These are phyloP conservation scores for Mycocentrospora acerina DNA, from an alignment of 2,329 filamentous ascomycete genomes.

Conservation along the genomic window DNA sequence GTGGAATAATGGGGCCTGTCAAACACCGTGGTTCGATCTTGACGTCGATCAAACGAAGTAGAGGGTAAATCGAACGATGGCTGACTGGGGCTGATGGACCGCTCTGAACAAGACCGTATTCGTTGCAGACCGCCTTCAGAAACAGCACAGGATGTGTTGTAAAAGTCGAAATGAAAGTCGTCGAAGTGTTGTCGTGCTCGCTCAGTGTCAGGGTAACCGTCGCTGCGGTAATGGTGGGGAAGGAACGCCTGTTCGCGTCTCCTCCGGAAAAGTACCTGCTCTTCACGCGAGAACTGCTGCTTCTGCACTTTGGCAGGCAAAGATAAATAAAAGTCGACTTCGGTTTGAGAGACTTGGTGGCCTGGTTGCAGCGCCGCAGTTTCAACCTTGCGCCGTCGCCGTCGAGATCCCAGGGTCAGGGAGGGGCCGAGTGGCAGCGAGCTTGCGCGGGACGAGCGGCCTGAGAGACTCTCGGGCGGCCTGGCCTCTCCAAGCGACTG, in stretches of 20 bases:
- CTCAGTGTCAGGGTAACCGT: constrained; percentile 4
- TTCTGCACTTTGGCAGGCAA: constrained; percentile 73
- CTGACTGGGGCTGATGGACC: constrained; percentile 21
- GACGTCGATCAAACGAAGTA: constrained; percentile 1
- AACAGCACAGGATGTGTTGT: constrained; percentile 6
- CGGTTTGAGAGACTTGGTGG: constrained; percentile 51
- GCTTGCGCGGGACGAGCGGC: constrained; percentile 26
- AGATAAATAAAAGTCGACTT: constrained; percentile 68
- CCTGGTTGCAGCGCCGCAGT: constrained; percentile 21
- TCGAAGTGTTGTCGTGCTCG: constrained; percentile 31
- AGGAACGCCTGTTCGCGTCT: constrained; percentile 22
- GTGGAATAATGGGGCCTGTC: constrained; percentile 1
- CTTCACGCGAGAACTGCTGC: constrained; percentile 70
- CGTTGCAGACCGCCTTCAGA: constrained; percentile 16
- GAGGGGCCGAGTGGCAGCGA: constrained; percentile 22
- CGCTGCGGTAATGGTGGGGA: constrained; percentile 8
- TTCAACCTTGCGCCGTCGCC: constrained; percentile 2
- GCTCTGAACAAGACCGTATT: constrained; percentile 18
- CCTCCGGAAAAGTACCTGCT: constrained; percentile 62
- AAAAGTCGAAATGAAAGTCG: constrained; percentile 36
- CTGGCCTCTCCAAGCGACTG: constrained; percentile 29
- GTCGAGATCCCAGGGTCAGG: constrained; percentile 20
- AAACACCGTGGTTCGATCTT: too few species aligned
- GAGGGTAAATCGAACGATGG: constrained; percentile 10
- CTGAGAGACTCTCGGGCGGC: constrained; percentile 15